Percentiles rank a stretch among this genome's conserved stretches.
Conservation (phyloP, 139 green algal genomes). For the Mesotaenium endlicherianum region DNA sequence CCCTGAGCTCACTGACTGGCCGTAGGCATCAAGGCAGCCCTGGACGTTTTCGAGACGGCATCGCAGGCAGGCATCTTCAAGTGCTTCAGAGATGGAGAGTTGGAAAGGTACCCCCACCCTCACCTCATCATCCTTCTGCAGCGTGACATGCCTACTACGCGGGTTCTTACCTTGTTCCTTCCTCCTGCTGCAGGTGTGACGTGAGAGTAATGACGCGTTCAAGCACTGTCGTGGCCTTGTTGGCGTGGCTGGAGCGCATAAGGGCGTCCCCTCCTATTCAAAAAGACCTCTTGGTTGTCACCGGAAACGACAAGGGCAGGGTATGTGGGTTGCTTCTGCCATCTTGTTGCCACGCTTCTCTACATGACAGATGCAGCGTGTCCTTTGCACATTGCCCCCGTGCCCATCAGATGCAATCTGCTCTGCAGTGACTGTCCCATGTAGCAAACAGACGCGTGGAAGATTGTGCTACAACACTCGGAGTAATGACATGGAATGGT, state of each 20-base stretch:
- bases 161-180: neutral
- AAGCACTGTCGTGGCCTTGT: neutral
- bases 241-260: slow-evolving; percentile 2
- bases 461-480: too few species aligned
- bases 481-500: too few species aligned
- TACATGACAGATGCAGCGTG: too few species aligned
- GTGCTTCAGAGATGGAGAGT: neutral
- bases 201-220: neutral
- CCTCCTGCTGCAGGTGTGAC: slow-evolving; percentile 20
- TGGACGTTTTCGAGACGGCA: slow-evolving; percentile 16
- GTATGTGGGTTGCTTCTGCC: too few species aligned
- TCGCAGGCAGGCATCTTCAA: slow-evolving; percentile 3
- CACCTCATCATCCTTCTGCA: neutral
- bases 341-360: too few species aligned
- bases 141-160: neutral
- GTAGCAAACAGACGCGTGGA: too few species aligned
- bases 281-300: slow-evolving; percentile 12
- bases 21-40: slow-evolving; percentile 3
- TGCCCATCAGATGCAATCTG: too few species aligned
- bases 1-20: neutral
- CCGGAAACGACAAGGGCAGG: neutral
- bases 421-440: too few species aligned
- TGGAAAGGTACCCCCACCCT: neutral
- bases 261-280: neutral
- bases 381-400: too few species aligned